These are phyloP conservation scores for Xylariaceae sp. DNA, from an alignment of 2,329 filamentous ascomycete genomes.

Conservation along the genomic window DNA sequence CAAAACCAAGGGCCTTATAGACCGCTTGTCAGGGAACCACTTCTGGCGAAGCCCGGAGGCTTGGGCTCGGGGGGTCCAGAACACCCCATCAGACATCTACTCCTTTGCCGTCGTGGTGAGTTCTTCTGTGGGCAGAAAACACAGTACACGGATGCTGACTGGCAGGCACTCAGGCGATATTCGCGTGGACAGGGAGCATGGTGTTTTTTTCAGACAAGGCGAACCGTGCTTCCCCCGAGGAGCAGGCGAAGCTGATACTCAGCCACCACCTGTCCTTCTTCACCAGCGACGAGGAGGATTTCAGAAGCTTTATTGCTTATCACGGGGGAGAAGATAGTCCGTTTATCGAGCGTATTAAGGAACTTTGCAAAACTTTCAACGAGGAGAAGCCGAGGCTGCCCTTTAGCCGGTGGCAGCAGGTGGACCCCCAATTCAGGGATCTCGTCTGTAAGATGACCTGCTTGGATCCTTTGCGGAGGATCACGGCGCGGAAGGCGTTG, in stretches of 20 bases:
- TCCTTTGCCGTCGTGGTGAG: slow-evolving; percentile 21
- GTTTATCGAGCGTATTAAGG: slow-evolving; percentile 18
- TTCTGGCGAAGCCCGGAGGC: slow-evolving; percentile 23
- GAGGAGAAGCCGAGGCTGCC: slow-evolving; percentile 20
- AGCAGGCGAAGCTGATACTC: slow-evolving; percentile 21
- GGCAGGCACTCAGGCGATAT: slow-evolving; percentile 18
- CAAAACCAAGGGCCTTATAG: slow-evolving; percentile 20
- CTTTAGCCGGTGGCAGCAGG: slow-evolving; percentile 17
- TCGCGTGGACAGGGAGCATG: slow-evolving; percentile 19
- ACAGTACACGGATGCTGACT: slow-evolving; percentile 13
- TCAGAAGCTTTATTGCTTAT: slow-evolving; percentile 21
- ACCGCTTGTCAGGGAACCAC: slow-evolving; percentile 23
- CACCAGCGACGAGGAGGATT: slow-evolving; percentile 16
- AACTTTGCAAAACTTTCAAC: slow-evolving; percentile 13
- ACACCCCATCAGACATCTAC: slow-evolving; percentile 25
- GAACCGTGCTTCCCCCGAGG: slow-evolving; percentile 20
- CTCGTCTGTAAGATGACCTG: slow-evolving; percentile 21
- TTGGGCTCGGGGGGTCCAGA: slow-evolving; percentile 21
- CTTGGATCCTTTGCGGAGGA: slow-evolving; percentile 11
- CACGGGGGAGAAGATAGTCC: slow-evolving; percentile 17
- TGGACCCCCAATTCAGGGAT: slow-evolving; percentile 20
- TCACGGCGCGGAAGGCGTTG: slow-evolving; percentile 17
- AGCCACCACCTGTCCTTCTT: slow-evolving; percentile 21
- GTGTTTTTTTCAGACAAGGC: slow-evolving; percentile 20
- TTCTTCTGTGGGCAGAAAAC: slow-evolving; percentile 12